Evolutionary conservation across 2,329 filamentous ascomycete species (phyloP).

Genomic region (Claviceps purpurea): DNA sequence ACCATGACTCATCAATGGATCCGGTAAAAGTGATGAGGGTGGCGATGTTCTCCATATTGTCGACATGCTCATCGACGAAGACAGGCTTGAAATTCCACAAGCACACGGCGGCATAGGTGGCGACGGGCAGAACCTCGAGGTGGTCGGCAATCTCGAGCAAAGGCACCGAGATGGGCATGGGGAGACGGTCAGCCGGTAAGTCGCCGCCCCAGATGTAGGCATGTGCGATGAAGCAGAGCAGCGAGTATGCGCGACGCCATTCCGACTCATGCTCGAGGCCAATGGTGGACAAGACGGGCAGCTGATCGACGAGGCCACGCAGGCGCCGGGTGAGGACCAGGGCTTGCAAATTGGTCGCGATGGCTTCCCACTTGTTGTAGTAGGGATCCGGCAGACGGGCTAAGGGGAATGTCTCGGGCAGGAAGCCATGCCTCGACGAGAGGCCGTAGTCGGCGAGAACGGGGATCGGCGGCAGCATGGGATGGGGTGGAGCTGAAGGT

Average conservation of each 20-base stretch:
- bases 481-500: neutral
- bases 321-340: slow-evolving; percentile 77
- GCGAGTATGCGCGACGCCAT: slow-evolving; percentile 86
- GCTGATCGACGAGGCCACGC: slow-evolving; percentile 61
- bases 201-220: slow-evolving; percentile 95
- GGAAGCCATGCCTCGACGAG: slow-evolving; percentile 69
- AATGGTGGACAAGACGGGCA: slow-evolving; percentile 73
- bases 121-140: slow-evolving; percentile 81
- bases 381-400: slow-evolving; percentile 74
- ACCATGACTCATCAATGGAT: slow-evolving; percentile 94
- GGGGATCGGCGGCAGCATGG: slow-evolving; percentile 48
- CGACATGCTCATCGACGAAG: slow-evolving; percentile 68
- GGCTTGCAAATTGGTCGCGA: slow-evolving; percentile 73
- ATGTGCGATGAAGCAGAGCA: slow-evolving; percentile 84
- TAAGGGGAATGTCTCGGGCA: slow-evolving; percentile 69
- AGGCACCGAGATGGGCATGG: slow-evolving; percentile 70
- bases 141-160: slow-evolving; percentile 62
- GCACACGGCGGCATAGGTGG: slow-evolving; percentile 82
- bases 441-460: slow-evolving; percentile 65
- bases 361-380: slow-evolving; percentile 88
- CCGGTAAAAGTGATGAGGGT: slow-evolving; percentile 87
- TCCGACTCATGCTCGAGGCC: slow-evolving; percentile 73
- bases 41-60: slow-evolving; percentile 75
- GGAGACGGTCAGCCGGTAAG: slow-evolving; percentile 63
- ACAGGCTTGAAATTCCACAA: slow-evolving; percentile 96